Conservation (phyloP, 1,139 yeast genomes). For the Sugiyamaella japonica region DNA sequence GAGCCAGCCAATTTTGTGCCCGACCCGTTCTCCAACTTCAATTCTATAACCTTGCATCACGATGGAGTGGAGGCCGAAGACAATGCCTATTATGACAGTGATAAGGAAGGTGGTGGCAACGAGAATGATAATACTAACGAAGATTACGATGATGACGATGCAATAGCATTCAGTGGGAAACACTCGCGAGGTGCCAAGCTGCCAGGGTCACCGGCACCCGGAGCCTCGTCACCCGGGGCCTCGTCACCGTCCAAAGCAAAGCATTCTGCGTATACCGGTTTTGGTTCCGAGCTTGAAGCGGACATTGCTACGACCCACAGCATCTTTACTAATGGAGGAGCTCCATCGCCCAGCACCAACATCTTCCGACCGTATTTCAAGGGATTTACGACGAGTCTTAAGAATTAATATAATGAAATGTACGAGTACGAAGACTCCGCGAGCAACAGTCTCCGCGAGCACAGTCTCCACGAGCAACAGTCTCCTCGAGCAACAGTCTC, state of each 20-base stretch:
- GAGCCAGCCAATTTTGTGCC: slow-evolving; percentile 18
- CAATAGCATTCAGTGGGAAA: not conserved
- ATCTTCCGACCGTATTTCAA: slow-evolving; percentile 16
- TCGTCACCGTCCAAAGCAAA: not conserved
- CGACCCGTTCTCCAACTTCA: slow-evolving; percentile 87
- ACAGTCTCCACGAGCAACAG: no score
- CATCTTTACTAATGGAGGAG: slow-evolving; percentile 4
- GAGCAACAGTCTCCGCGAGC: no score
- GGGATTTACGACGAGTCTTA: slow-evolving; percentile 16
- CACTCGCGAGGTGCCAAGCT: not conserved
- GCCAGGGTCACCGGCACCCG: not conserved
- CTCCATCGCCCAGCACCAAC: slow-evolving; percentile 2
- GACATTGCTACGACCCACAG: slow-evolving; percentile 3
- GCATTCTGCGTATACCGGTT: not conserved
- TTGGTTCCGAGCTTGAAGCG: slow-evolving; percentile 11
- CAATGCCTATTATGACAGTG: slow-evolving; percentile 23
- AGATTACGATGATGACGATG: slow-evolving; percentile 8
- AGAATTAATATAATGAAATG: slow-evolving; percentile 4
- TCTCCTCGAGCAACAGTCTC: no score
- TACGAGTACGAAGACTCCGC: slow-evolving; percentile 3
- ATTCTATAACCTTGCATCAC: slow-evolving; percentile 85
- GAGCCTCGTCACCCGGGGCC: not conserved
- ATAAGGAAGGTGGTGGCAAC: slow-evolving; percentile 16
- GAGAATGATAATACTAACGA: slow-evolving; percentile 24
- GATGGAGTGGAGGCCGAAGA: slow-evolving; percentile 36